A percentile compares a stretch with the other conserved stretches of the same genome.
Conservation (phyloP, 2,329 filamentous ascomycete species). For the Dactylellina leptospora region DNA sequence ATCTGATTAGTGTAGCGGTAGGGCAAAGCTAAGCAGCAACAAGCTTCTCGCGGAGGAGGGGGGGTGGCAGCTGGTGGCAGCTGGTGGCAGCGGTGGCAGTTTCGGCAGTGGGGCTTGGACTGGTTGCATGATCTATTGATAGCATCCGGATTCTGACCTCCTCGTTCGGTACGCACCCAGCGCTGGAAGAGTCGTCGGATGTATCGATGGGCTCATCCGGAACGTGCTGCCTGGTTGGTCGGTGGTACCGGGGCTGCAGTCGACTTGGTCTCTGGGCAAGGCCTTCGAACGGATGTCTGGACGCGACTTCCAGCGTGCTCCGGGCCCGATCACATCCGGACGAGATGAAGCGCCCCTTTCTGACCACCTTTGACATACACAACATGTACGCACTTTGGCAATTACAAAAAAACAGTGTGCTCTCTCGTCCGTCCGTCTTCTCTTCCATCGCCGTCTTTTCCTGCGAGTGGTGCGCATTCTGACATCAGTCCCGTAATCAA, state of each 20-base stretch:
- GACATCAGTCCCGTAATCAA: background rate
- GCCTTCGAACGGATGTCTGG: background rate
- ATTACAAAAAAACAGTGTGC: background rate
- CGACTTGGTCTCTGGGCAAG: constrained; percentile 2
- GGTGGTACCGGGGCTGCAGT: background rate
- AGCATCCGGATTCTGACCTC: background rate
- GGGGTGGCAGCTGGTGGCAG: too few species aligned
- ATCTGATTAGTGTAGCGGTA: too few species aligned
- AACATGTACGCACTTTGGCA: background rate
- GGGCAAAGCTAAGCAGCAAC: too few species aligned
- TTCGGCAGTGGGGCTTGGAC: too few species aligned
- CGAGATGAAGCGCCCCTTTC: constrained; percentile 10
- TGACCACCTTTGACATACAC: constrained; percentile 1
- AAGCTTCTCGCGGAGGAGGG: too few species aligned
- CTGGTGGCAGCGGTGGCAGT: too few species aligned
- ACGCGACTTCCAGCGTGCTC: constrained; percentile 2
- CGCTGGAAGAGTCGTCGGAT: background rate
- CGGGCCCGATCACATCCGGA: constrained; percentile 33
- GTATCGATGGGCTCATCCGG: background rate
- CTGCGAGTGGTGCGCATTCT: background rate
- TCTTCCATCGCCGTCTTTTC: background rate
- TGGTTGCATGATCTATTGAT: too few species aligned
- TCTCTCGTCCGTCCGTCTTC: background rate
- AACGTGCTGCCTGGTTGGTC: constrained; percentile 3
- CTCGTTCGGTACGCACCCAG: background rate